Percentiles rank a stretch among this genome's conserved stretches.
Evolutionary conservation across 345 rosid genomes (phyloP).

Genomic region (Brassica rapa): DNA sequence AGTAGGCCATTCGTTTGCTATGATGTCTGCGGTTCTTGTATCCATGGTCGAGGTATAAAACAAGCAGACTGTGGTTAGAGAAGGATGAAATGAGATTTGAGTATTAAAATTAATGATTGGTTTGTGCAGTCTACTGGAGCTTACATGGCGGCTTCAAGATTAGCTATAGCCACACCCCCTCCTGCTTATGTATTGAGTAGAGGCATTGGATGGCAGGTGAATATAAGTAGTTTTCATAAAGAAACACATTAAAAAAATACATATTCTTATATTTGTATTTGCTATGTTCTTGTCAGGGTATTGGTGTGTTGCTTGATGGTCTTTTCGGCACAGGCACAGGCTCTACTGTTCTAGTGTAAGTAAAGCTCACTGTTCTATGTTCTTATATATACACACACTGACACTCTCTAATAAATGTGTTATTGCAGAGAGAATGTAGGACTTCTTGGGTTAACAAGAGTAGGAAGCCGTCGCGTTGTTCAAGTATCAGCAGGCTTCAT

Average conservation of each 20-base stretch:
- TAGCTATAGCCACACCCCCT: slow-evolving; percentile 98
- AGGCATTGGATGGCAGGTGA: slow-evolving; percentile 99
- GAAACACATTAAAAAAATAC: neutral
- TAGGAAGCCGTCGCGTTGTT: slow-evolving; percentile 97
- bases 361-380: neutral
- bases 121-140: slow-evolving; percentile 84
- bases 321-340: slow-evolving; percentile 95
- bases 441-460: slow-evolving; percentile 89
- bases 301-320: slow-evolving; percentile 88
- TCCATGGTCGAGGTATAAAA: slow-evolving; percentile 85
- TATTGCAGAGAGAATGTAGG: slow-evolving; percentile 91
- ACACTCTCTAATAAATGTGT: neutral
- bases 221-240: neutral
- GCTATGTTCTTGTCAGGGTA: slow-evolving; percentile 54
- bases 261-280: neutral
- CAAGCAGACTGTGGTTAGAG: neutral
- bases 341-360: slow-evolving; percentile 92
- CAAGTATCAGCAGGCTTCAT: slow-evolving; percentile 95
- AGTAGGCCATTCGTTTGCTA: slow-evolving; percentile 91
- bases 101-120: neutral
- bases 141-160: slow-evolving; percentile 90
- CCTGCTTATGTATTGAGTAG: slow-evolving; percentile 96
- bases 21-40: slow-evolving; percentile 94
- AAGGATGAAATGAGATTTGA: neutral
- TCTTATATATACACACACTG: neutral